Conservation (phyloP, 2,329 filamentous ascomycete genomes). For the Colletotrichum lini region DNA sequence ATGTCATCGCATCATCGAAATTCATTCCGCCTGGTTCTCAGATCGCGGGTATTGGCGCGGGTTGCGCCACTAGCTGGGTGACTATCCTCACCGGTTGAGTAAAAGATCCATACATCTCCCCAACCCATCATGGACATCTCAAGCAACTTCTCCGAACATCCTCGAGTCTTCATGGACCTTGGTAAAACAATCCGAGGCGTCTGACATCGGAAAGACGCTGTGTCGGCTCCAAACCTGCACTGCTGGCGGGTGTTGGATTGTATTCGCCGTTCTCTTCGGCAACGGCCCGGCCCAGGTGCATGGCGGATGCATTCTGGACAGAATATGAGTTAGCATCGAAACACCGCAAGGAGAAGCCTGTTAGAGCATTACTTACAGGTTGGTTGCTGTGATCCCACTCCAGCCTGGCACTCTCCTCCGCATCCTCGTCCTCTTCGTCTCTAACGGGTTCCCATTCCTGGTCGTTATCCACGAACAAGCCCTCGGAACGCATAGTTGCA, state of each 20-base stretch:
- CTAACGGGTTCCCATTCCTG: slow-evolving; percentile 80
- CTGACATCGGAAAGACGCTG: slow-evolving; percentile 80
- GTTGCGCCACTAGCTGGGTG: slow-evolving; percentile 92
- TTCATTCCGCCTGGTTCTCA: slow-evolving; percentile 65
- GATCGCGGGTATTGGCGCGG: slow-evolving; percentile 79
- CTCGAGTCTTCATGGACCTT: slow-evolving; percentile 44
- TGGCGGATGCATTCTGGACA: slow-evolving; percentile 58
- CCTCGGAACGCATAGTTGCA: slow-evolving; percentile 74
- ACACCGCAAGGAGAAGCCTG: neutral
- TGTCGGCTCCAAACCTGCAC: slow-evolving; percentile 73
- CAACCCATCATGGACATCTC: neutral
- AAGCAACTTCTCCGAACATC: slow-evolving; percentile 44
- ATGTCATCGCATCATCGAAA: slow-evolving; percentile 73
- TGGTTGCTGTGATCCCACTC: slow-evolving; percentile 82
- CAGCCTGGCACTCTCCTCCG: slow-evolving; percentile 76
- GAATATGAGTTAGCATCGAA: slow-evolving; percentile 48
- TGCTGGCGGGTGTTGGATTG: slow-evolving; percentile 46
- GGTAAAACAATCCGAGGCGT: slow-evolving; percentile 58
- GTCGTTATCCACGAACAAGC: slow-evolving; percentile 83
- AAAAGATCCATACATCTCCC: slow-evolving; percentile 33
- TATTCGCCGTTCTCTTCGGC: slow-evolving; percentile 46
- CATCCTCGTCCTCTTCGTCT: slow-evolving; percentile 70
- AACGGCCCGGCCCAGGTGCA: slow-evolving; percentile 59
- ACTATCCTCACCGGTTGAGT: slow-evolving; percentile 57
- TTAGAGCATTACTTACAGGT: slow-evolving; percentile 62